A percentile compares a stretch with the other conserved stretches of the same genome.
Conservation (phyloP, 2,329 filamentous ascomycete genomes). For the Hymenoscyphus occultus region DNA sequence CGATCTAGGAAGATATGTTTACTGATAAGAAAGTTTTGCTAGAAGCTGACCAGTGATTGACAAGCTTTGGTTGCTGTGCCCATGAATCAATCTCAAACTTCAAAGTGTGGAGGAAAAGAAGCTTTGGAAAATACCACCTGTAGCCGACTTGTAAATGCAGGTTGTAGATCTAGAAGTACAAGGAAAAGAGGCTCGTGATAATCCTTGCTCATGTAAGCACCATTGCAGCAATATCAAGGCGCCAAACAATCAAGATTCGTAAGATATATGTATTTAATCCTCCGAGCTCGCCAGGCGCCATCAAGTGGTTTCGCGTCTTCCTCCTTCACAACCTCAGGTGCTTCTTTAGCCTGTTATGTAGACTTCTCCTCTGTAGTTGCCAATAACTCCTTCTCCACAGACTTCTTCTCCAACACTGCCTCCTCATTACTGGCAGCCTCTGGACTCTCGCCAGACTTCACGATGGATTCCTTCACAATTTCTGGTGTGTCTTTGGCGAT, state of each 20-base stretch:
- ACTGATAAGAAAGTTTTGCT: background rate
- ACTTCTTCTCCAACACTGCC: constrained; percentile 74
- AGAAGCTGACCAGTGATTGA: no score
- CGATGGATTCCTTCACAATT: constrained; percentile 56
- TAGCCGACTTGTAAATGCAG: background rate
- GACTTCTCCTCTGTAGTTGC: constrained; percentile 52
- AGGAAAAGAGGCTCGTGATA: background rate
- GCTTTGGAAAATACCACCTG: background rate
- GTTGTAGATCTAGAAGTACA: background rate
- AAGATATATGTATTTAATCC: background rate
- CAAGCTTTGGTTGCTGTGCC: background rate
- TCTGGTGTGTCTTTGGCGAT: constrained; percentile 49
- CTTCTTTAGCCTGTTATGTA: constrained; percentile 4
- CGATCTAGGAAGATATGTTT: background rate
- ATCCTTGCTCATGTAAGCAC: no score
- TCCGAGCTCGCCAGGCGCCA: background rate
- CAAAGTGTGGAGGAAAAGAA: background rate
- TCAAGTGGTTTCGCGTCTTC: background rate
- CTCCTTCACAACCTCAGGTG: background rate
- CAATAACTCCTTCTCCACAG: constrained; percentile 70
- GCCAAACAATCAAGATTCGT: no score
- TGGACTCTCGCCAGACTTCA: constrained; percentile 57
- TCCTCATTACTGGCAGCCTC: constrained; percentile 68
- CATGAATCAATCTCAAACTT: background rate
- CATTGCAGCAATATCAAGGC: background rate